phyloP scores from a whole-genome alignment of 192 early-diverging fungal species.

The Coemansia sp. region DNA sequence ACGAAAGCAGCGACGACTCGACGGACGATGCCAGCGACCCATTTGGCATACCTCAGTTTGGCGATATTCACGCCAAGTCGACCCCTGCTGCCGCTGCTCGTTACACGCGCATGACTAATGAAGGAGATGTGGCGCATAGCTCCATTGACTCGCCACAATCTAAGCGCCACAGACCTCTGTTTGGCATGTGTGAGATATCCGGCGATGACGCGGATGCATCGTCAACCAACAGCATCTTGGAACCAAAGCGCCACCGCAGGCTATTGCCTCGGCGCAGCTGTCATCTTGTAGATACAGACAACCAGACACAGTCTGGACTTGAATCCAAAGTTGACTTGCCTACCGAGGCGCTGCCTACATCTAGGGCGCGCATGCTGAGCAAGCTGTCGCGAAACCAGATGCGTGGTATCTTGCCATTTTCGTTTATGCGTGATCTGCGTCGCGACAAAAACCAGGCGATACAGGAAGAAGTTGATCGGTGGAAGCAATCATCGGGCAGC shows the following conservation, averaged over 20 bases:
- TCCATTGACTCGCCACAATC: background rate
- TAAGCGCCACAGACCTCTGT: background rate
- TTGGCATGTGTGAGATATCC: background rate
- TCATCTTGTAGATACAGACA: background rate
- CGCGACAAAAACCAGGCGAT: constrained; percentile 14
- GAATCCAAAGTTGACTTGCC: background rate
- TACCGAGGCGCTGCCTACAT: constrained; percentile 9
- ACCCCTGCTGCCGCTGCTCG: background rate
- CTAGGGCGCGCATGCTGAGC: constrained; percentile 12
- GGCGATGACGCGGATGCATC: background rate
- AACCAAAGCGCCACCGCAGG: background rate
- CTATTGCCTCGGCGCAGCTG: background rate
- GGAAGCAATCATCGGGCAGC: background rate
- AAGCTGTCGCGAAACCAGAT: constrained; percentile 37
- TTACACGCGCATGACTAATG: background rate
- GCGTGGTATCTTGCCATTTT: constrained; percentile 45
- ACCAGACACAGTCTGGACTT: background rate
- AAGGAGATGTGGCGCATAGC: background rate
- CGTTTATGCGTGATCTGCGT: constrained; percentile 41
- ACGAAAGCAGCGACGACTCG: background rate
- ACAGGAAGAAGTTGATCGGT: constrained; percentile 10
- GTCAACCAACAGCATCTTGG: background rate
- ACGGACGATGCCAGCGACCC: constrained; percentile 4
- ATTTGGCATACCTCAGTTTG: constrained; percentile 8
- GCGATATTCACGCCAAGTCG: background rate